Base-by-base conservation (phyloP, 2,329 filamentous ascomycete species). In the Phialemonium atrogriseum region DNA sequence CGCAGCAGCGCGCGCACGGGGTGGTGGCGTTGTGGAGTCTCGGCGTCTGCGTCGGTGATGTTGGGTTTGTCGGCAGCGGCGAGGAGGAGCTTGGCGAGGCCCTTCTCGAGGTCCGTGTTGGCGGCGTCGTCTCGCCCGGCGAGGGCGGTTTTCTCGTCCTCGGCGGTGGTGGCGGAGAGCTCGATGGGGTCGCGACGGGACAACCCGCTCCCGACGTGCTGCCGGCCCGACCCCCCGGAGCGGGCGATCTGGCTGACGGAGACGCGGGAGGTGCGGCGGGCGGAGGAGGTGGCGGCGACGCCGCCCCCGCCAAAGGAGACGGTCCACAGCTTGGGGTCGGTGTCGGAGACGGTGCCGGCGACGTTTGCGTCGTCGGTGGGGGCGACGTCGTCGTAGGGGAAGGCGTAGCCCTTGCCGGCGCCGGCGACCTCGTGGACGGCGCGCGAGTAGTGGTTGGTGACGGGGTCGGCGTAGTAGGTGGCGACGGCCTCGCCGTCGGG, bases 341-440 rank as follows among this genome's bases (percentile, higher is more conserved):
- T 54, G 47, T 77, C 75, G 38, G 64, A 71, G 13, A 83, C 64
- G 36, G 69, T 72, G 2, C 79, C 79, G 13, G 73, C 73, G 55
- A 79, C 75, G 49, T 82, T 75, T 4, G 52, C 47, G 3, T 66
- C 70, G 24, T 59, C 57, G n/a, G 54, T 56, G 4, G 73, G 61
- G 14, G 63, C 64, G 8, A 84, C 80, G 52, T 84, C 79, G 47
- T 84, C 80, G 48, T 83, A 84, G 1, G 79, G 76, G 44, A 83
- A 83, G 1, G 77, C 76, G 55, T 84, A 84, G 7, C 80, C 79
- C 29, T 65, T 63, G 7, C 70, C 62, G 48, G 77, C 73, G 21
- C 73, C 47, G 44, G 71, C 76, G 22, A 64, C 61, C 37, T 62
- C 67, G 53, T 84, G 79, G 37, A 77, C 70, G 41, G 83, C 68